Base-by-base conservation (phyloP, 768 basidiomycete species). In the Suillus alpinus region DNA sequence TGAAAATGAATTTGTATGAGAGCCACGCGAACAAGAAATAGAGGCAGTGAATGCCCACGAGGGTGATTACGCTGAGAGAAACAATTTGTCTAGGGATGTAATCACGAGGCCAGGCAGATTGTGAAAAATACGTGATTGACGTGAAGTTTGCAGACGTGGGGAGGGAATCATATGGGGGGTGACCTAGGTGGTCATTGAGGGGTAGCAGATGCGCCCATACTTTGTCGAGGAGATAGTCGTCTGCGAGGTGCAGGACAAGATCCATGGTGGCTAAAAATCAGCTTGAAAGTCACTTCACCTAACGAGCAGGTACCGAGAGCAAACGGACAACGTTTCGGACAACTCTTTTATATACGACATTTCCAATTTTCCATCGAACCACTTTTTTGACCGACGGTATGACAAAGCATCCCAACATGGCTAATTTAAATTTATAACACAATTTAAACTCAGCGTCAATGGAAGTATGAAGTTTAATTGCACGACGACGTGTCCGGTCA, bases 21-120 rank as follows among this genome's bases (percentile, higher is more conserved):
- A 92, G 74, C 46, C 82, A 78, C n/a, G 94, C 95, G 66, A 98
- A 90, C 29, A 89, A 56, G 76, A 97, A 95, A 75, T 99, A 99
- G 51, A 99, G 82, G 53, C 87, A 26, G 67, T 89, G 84, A 60
- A 96, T 91, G 62, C 95, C 95, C 60, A 93, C 66, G 57, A 91
- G 75, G 1, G 94, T 95, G 64, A 98, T 69, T 29, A 79, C 71
- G 63, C 76, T 73, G 61, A 98, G 77, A 1, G 94, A 95, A 34
- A 89, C 23, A 4, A 90, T 57, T 70, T 96, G 94, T 43, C 95
- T 85, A 4, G 84, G 88, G 8, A 95, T 67, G 68, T 92, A 88
- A 66, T 94, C 88, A 43, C 95, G 84, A 0, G 94, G 86, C 93
- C 93, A 94, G 41, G 90, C 91, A 4, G 91, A 92, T 41, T 82